A percentile compares a stretch with the other conserved stretches of the same genome.
Evolutionary conservation across 1,284 basidiomycete species (phyloP).

Genomic region (Ustilago curta): DNA sequence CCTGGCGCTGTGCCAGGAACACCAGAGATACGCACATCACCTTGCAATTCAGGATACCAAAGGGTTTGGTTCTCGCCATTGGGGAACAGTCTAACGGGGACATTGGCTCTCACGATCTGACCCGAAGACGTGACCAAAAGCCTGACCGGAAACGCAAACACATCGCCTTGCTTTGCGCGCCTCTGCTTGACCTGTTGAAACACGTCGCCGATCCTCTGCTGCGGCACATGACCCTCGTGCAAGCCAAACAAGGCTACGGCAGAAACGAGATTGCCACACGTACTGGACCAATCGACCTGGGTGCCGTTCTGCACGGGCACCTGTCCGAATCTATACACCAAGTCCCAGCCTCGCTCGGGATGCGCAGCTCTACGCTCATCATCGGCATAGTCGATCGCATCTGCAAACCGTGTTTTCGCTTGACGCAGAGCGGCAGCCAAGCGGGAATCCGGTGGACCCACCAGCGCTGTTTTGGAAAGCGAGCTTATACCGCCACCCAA

Average conservation of each 20-base stretch:
- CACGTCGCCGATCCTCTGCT: conserved; percentile 23
- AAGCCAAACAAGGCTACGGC: conserved; percentile 61
- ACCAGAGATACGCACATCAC: conserved; percentile 60
- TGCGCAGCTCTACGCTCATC: conserved; percentile 27
- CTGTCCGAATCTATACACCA: conserved; percentile 67
- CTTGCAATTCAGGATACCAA: conserved; percentile 46
- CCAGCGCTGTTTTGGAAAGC: conserved; percentile 82
- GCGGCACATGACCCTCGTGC: conserved; percentile 31
- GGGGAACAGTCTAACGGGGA: conserved; percentile 39
- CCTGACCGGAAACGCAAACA: conserved; percentile 36
- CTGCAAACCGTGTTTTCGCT: conserved; percentile 5
- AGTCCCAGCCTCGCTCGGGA: conserved; percentile 51
- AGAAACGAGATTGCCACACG: conserved; percentile 67
- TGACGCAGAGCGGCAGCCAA: conserved; percentile 7
- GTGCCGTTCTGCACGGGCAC: conserved; percentile 55
- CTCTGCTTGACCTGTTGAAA: conserved; percentile 3
- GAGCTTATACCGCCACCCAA: conserved; percentile 81
- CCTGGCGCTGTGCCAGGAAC: conserved; percentile 63
- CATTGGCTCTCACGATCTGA: conserved; percentile 54
- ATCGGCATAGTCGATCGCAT: conserved; percentile 54
- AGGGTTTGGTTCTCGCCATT: background rate
- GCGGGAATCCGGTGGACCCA: conserved; percentile 67
- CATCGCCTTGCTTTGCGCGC: conserved; percentile 6
- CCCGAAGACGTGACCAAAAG: conserved; percentile 57
- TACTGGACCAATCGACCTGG: conserved; percentile 63